Evolutionary conservation across 768 basidiomycete species (phyloP).

Genomic region (Daedaleopsis nitida): DNA sequence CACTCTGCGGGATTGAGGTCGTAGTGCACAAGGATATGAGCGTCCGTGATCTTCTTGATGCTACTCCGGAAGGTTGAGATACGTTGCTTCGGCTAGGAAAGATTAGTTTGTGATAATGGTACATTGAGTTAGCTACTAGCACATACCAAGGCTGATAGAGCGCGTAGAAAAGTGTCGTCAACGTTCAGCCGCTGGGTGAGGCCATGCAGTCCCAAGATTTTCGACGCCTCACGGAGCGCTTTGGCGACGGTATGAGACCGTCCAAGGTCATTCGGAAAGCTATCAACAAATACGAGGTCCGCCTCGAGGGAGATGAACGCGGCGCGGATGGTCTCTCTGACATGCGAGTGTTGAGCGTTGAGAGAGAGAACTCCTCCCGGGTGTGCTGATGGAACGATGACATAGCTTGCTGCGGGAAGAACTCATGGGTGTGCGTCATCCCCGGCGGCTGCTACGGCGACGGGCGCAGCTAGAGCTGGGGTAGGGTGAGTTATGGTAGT

Average conservation of each 20-base stretch:
- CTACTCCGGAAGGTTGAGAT: conserved; percentile 6
- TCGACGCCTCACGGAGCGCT: neutral
- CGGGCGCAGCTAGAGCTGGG: neutral
- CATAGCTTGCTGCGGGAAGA: neutral
- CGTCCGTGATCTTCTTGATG: conserved; percentile 11
- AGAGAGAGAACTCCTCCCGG: neutral
- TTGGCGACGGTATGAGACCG: neutral
- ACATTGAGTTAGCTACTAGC: neutral
- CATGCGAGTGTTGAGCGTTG: neutral
- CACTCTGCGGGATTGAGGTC: neutral
- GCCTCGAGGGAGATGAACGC: neutral
- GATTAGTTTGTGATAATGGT: neutral
- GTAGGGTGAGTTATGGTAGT: neutral
- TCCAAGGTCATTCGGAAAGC: neutral
- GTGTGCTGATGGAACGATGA: neutral
- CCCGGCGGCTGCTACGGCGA: neutral
- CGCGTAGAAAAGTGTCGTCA: neutral
- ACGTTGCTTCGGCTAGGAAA: conserved; percentile 9
- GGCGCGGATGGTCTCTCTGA: neutral
- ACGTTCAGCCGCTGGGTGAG: neutral
- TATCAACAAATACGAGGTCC: neutral
- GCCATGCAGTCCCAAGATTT: neutral
- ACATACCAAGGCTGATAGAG: neutral
- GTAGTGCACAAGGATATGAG: neutral
- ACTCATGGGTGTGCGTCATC: neutral